Evolutionary conservation across 352 stramenopile genomes (phyloP), one percentile per base, ranked within the genome.

Genomic region (Pythium aquatile): DNA sequence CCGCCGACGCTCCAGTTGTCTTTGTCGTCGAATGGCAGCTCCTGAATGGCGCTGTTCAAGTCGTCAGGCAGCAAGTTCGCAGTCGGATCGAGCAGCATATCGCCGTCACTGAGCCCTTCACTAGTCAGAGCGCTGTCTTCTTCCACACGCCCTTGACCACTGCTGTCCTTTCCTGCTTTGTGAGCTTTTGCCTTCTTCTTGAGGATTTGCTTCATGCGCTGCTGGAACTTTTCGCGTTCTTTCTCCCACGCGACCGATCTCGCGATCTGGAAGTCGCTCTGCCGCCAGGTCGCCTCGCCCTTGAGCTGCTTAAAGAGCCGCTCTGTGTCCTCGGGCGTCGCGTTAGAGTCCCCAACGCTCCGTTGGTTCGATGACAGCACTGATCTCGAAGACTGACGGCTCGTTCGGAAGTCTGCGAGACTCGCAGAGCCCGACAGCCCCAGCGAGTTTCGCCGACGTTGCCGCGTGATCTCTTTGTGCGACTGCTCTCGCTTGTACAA

Each of bases 1-100:
- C 83, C 90, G 0, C 84, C 81, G 16, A 94, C 76, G 4, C 68
- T 76, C 85, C 85, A 94, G 57, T 94, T 92, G 64, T 90, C 83
- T 55, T 92, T 94, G 70, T 92, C 83, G 3, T 76, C 71, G 20
- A 87, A 94, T 2, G 80, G 77, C 17, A 91, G 52, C 0, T 81
- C 66, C 17, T 88, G 70, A 3, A 72, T 65, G 0, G 69, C 66
- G n/a, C 78, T 74, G 44, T 82, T 74, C 2, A 89, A 55, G 0
- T 61, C 63, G 14, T 65, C 49, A 0, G 82, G 77, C 17, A 87
- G 54, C 5, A 88, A 46, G 2, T 61, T 70, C 0, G 56, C 44
- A 16, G 73, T 51, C 14, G 58, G 28, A 30, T 73, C 58, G 10
- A 69, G 17, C 0, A 47, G 24, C 24, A 39, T 48, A 3, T 66